Percentiles rank a stretch among this genome's conserved stretches.
phyloP scores from a whole-genome alignment of 345 rosid species.

The Balakata baccata region DNA sequence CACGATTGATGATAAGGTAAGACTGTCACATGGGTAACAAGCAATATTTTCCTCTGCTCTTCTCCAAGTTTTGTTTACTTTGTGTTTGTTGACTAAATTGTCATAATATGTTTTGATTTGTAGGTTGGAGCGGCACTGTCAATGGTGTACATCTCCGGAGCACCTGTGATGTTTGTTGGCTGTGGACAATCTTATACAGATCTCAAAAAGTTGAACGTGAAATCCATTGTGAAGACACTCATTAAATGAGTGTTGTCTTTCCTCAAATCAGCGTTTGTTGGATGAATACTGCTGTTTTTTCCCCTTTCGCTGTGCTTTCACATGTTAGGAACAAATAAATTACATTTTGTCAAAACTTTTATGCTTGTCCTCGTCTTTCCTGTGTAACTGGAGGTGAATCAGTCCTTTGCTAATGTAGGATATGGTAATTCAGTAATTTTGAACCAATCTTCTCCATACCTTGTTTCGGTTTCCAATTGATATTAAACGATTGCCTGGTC shows the following conservation, averaged over 20 bases:
- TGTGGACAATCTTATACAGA: slow-evolving; percentile 97
- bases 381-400: slow-evolving; percentile 33
- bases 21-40: too few species aligned
- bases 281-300: not conserved
- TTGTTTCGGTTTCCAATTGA: not conserved
- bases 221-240: slow-evolving; percentile 85
- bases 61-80: too few species aligned
- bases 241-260: slow-evolving; percentile 54
- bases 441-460: not conserved
- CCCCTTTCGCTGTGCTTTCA: not conserved
- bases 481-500: not conserved
- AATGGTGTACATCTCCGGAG: slow-evolving; percentile 92
- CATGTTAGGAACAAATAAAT: not conserved
- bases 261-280: not conserved
- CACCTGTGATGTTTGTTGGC: slow-evolving; percentile 99
- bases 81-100: not conserved
- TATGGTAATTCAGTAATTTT: not conserved
- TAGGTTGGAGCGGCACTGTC: slow-evolving; percentile 98
- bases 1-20: slow-evolving; percentile 97
- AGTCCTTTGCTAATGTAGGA: slow-evolving; percentile 19
- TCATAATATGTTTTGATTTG: slow-evolving; percentile 9
- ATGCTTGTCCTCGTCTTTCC: slow-evolving; percentile 4
- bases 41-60: not conserved
- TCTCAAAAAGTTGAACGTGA: slow-evolving; percentile 86
- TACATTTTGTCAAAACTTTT: slow-evolving; percentile 12